Percentiles rank a stretch among this genome's conserved stretches.
phyloP scores from a whole-genome alignment of 2,329 filamentous ascomycete genomes.

The Knufia fluminis region DNA sequence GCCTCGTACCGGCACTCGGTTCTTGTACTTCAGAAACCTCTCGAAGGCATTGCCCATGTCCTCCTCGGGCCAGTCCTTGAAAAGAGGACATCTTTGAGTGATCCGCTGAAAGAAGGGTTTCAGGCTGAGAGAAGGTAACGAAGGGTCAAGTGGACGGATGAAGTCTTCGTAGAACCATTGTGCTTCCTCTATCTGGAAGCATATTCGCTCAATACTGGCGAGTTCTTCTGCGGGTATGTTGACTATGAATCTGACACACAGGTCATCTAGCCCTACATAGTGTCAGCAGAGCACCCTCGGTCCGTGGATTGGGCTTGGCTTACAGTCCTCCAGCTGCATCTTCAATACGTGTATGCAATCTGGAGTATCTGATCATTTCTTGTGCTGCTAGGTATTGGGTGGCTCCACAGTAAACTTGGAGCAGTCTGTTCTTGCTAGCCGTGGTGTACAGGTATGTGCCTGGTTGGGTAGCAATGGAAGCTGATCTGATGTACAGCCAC shows the following conservation, averaged over 20 bases:
- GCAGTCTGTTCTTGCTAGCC: not conserved
- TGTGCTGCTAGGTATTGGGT: not conserved
- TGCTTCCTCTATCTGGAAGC: constrained; percentile 97
- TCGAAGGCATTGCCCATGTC: constrained; percentile 77
- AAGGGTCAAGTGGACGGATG: constrained; percentile 78
- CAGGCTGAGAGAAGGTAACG: constrained; percentile 74
- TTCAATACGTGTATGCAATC: constrained; percentile 39
- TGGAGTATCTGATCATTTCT: constrained; percentile 53
- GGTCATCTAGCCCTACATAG: constrained; percentile 77
- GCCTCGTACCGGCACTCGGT: constrained; percentile 82
- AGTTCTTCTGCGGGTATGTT: constrained; percentile 91
- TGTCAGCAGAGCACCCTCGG: constrained; percentile 1
- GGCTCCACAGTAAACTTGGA: constrained; percentile 1
- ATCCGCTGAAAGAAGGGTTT: constrained; percentile 81
- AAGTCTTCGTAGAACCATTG: constrained; percentile 99
- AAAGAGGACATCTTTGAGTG: constrained; percentile 86
- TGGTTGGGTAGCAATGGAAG: not conserved
- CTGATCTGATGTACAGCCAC: constrained; percentile 1
- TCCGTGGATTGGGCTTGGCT: constrained; percentile 9
- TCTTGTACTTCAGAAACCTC: constrained; percentile 90
- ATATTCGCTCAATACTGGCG: constrained; percentile 81
- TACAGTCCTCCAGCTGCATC: constrained; percentile 87
- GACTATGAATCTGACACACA: constrained; percentile 96
- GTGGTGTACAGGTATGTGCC: not conserved
- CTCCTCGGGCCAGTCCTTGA: constrained; percentile 68